Conservation (phyloP, 768 basidiomycete genomes). For the Aureoboletus auriporus region DNA sequence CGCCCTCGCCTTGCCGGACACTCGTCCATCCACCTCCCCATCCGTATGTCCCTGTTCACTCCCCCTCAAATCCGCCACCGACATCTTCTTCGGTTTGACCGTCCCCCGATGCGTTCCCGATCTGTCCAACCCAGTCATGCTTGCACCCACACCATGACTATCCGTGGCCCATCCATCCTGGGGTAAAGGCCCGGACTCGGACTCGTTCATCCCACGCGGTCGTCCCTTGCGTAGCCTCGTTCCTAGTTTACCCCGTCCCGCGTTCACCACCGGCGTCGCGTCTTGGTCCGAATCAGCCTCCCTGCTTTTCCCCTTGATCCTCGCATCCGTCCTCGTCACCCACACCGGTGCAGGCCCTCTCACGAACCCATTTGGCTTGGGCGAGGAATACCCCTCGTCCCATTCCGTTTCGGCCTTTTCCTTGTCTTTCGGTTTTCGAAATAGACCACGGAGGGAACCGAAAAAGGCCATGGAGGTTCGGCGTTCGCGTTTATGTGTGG, state of each 20-base stretch:
- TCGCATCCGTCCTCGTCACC: slow-evolving; percentile 28
- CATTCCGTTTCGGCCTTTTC: not conserved
- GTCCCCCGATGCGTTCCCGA: slow-evolving; percentile 3
- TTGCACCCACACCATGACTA: not conserved
- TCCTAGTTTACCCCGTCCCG: not conserved
- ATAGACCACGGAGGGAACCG: slow-evolving; percentile 25
- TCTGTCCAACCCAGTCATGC: not conserved
- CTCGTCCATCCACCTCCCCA: slow-evolving; percentile 15
- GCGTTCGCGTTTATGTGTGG: slow-evolving; percentile 14
- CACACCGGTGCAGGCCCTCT: slow-evolving; percentile 9
- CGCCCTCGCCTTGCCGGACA: too few species aligned
- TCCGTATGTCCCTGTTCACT: slow-evolving; percentile 27
- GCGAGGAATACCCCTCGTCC: slow-evolving; percentile 9
- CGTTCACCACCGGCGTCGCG: not conserved
- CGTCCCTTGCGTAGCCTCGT: slow-evolving; percentile 17
- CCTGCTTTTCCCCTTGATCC: slow-evolving; percentile 13
- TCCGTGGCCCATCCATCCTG: slow-evolving; percentile 2
- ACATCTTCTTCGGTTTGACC: slow-evolving; percentile 14
- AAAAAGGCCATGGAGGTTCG: slow-evolving; percentile 20
- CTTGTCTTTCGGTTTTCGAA: slow-evolving; percentile 20
- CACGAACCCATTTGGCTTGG: not conserved
- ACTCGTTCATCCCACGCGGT: not conserved
- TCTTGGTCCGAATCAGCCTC: slow-evolving; percentile 11
- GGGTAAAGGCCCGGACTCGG: not conserved
- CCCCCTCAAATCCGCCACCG: slow-evolving; percentile 25